phyloP scores from a whole-genome alignment of 805 yeast species.

The Wickerhamiella vanderwaltii region DNA sequence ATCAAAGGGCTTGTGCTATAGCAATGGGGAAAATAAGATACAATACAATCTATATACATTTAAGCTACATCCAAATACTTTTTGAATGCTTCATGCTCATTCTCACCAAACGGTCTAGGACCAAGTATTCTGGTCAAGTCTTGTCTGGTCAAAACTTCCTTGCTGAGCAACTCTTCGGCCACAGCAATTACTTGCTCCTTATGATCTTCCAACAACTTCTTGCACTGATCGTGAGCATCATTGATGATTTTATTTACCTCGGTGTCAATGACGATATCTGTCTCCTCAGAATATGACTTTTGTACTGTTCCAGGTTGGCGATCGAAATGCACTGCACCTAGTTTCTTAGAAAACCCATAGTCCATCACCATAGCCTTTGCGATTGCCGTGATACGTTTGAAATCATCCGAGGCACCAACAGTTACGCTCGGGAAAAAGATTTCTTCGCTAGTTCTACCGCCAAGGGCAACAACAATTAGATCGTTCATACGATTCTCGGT shows the following conservation, averaged over 20 bases:
- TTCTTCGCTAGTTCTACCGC: conserved; percentile 89
- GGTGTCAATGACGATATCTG: conserved; percentile 52
- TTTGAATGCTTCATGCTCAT: conserved; percentile 74
- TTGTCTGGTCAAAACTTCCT: conserved; percentile 70
- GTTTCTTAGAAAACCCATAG: conserved; percentile 73
- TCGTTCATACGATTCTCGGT: conserved; percentile 65
- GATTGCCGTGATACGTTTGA: conserved; percentile 79
- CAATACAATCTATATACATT: neutral
- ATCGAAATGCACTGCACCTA: conserved; percentile 56
- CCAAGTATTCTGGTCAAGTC: conserved; percentile 71
- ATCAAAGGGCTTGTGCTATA: too few species aligned
- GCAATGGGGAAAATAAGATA: too few species aligned
- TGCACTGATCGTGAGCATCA: conserved; percentile 53
- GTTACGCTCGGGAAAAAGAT: conserved; percentile 77
- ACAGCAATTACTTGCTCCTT: conserved; percentile 50
- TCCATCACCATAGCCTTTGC: conserved; percentile 82
- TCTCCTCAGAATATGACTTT: conserved; percentile 62
- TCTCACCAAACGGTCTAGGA: conserved; percentile 61
- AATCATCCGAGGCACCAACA: conserved; percentile 86
- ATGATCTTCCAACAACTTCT: conserved; percentile 44
- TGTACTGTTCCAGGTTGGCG: conserved; percentile 36
- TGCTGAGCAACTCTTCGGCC: conserved; percentile 57
- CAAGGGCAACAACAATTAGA: conserved; percentile 87
- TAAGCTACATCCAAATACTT: conserved; percentile 49
- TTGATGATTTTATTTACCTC: conserved; percentile 58